Evolutionary conservation across 1,284 basidiomycete genomes (phyloP).

Genomic region (Malassezia sympodialis): DNA sequence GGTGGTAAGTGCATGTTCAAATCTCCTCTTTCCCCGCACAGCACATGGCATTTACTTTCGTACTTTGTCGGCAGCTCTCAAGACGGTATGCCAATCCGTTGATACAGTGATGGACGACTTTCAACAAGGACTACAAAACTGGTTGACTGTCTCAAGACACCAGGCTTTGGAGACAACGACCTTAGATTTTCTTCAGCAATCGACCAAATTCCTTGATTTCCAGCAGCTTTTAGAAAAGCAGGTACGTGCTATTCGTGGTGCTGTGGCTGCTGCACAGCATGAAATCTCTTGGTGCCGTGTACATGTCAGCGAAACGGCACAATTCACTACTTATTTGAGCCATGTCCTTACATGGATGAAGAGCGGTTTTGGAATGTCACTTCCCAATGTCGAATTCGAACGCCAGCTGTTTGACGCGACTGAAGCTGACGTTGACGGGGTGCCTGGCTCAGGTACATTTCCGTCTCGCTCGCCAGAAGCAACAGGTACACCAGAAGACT

Average conservation of each 20-base stretch:
- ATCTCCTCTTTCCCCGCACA: conserved; percentile 26
- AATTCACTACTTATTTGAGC: conserved; percentile 17
- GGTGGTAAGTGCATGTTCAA: conserved; percentile 22
- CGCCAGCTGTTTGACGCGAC: not conserved
- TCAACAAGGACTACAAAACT: conserved; percentile 6
- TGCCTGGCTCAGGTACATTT: not conserved
- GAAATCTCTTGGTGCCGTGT: conserved; percentile 27
- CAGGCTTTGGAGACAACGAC: not conserved
- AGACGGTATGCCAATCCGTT: conserved; percentile 11
- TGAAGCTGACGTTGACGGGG: not conserved
- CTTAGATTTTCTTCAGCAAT: not conserved
- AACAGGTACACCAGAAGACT: not conserved
- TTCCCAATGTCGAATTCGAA: not conserved
- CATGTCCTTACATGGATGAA: conserved; percentile 28
- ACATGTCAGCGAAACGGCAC: conserved; percentile 16
- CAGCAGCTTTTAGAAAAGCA: conserved; percentile 8
- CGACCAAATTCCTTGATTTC: conserved; percentile 10
- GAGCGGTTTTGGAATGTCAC: conserved; percentile 24
- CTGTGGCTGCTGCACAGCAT: conserved; percentile 24
- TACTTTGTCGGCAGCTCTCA: not conserved
- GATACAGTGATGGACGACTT: conserved; percentile 23
- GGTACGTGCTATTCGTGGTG: conserved; percentile 11
- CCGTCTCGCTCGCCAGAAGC: not conserved
- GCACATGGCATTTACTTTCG: conserved; percentile 18
- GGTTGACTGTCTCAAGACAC: not conserved